Evolutionary conservation across 2,329 filamentous ascomycete species (phyloP), one percentile per base, ranked within the genome.

Genomic region (Cercospora beticola): DNA sequence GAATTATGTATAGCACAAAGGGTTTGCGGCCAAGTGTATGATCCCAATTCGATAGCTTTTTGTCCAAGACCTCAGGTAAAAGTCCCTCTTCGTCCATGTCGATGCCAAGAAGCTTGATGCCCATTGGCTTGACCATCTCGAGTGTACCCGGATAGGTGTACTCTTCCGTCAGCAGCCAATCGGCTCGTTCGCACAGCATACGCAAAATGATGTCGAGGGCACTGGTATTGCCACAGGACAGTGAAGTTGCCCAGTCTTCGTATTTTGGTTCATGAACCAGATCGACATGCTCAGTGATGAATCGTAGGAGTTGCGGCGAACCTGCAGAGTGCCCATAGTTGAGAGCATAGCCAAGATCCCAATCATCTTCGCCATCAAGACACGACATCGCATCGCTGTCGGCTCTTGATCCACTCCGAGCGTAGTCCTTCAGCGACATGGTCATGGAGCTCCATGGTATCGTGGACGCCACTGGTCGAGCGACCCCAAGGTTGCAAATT

Each of bases 241-340:
- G 56, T 54, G 69, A 72, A 21, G 68, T 68, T 30, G 75, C 72
- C 77, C 77, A 79, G 52, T 79, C 76, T 9, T 67, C 57, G 62
- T 79, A 78, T 4, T 73, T 75, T 8, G 77, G 77, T 18, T 76
- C 59, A 33, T 79, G 76, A 16, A 78, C 69, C 5, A 77, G 58
- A 40, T 74, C 71, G 1, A 75, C 68, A 62, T 77, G 75, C 64
- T 76, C 75, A 4, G 74, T 76, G 28, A 78, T 57, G 68, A 73
- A 77, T 2, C 71, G 70, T 9, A 78, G 65, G 1, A 77, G 52
- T 64, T 75, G 71, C 3, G 68, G 70, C 26, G 72, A 73, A 5
- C 76, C 75, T 8, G 70, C 67, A n/a, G 72, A 70, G 40, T 74
- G 70, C 12, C 75, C 75, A 67, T 78, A 77, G 60, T 76, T 73